These are phyloP conservation scores for Umbelopsis isabellina DNA, from an alignment of 192 early-diverging fungal genomes.

Conservation along the genomic window DNA sequence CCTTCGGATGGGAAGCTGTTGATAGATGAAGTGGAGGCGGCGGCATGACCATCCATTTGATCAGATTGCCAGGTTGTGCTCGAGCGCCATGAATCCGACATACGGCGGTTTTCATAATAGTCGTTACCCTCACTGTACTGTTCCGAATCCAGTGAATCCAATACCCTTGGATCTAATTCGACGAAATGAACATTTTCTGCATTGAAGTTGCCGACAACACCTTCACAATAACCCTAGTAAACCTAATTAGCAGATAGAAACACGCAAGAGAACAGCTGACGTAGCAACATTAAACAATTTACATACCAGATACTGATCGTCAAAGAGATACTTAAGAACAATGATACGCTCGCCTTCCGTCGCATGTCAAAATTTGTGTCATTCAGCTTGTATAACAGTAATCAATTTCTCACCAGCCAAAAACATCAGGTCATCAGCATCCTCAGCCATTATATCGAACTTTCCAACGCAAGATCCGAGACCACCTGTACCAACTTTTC, in stretches of 20 bases:
- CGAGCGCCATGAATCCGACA: conserved; percentile 3
- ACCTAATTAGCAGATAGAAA: not conserved
- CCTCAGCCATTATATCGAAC: conserved; percentile 40
- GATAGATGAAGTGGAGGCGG: not conserved
- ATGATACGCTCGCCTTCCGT: conserved; percentile 38
- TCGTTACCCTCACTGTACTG: not conserved
- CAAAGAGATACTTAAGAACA: conserved; percentile 42
- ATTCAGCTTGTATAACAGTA: not conserved
- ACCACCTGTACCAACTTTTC: conserved; percentile 28
- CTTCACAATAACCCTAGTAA: conserved; percentile 60
- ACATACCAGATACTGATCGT: conserved; percentile 47
- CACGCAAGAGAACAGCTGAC: not conserved
- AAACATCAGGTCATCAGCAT: conserved; percentile 51
- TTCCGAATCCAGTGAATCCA: conserved; percentile 38
- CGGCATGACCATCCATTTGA: not conserved
- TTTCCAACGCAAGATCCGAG: conserved; percentile 49
- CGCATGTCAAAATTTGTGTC: not conserved
- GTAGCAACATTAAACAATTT: not conserved
- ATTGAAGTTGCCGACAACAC: conserved; percentile 53
- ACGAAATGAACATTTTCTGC: conserved; percentile 56
- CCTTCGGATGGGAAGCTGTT: not conserved
- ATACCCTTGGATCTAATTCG: conserved; percentile 43
- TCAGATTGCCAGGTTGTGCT: conserved; percentile 10
- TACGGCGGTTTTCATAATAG: conserved; percentile 9
- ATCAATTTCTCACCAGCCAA: conserved; percentile 32